phyloP scores from a whole-genome alignment of 2,329 filamentous ascomycete genomes.

The Cordyceps fumosorosea region DNA sequence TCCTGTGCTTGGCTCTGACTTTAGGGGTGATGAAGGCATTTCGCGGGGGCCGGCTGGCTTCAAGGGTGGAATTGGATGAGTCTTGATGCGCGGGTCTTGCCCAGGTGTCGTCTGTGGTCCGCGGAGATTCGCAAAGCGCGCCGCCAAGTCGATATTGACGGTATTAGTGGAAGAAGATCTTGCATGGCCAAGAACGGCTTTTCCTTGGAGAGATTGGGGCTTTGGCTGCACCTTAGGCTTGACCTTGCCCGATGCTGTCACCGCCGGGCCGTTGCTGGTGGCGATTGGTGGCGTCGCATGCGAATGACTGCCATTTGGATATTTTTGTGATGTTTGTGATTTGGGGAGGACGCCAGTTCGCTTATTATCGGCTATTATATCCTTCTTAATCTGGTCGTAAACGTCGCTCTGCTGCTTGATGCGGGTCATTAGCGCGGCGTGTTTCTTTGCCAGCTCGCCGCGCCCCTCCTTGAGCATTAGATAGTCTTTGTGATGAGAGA shows the following conservation, averaged over 20 bases:
- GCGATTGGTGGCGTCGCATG: constrained; percentile 10
- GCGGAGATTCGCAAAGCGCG: constrained; percentile 52
- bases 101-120: constrained; percentile 33
- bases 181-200: constrained; percentile 34
- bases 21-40: constrained; percentile 38
- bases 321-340: neutral
- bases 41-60: constrained; percentile 42
- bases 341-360: constrained; percentile 51
- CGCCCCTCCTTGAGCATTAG: constrained; percentile 53
- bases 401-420: constrained; percentile 40
- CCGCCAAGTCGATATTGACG: constrained; percentile 42
- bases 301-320: constrained; percentile 12
- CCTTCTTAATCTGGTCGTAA: constrained; percentile 52
- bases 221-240: constrained; percentile 57
- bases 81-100: constrained; percentile 49
- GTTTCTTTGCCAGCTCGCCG: constrained; percentile 40
- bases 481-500: constrained; percentile 72
- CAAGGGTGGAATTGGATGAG: constrained; percentile 36
- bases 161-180: constrained; percentile 23
- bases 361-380: constrained; percentile 58
- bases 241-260: constrained; percentile 23
- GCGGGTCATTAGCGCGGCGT: constrained; percentile 43
- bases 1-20: constrained; percentile 41
- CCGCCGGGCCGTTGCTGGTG: constrained; percentile 1
- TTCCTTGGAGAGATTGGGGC: constrained; percentile 59